Base-by-base conservation (phyloP, 1,139 yeast species). In the Petasospora fabianii region DNA sequence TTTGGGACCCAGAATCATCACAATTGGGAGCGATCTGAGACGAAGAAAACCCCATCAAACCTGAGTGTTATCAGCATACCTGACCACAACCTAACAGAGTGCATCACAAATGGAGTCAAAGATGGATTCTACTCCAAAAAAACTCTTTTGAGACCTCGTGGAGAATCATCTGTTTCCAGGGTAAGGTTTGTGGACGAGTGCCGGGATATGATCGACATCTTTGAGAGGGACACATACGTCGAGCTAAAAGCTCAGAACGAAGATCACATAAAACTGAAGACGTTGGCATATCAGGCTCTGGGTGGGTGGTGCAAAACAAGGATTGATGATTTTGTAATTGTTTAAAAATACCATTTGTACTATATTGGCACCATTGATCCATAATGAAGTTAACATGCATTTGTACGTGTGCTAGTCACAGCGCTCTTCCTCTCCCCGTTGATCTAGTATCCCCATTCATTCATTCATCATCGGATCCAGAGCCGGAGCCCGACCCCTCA, bases 61-160 rank as follows among this genome's bases (percentile, higher is more conserved):
- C 42, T 66, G 18, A 63, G 73, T 3, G 42, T 73, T 14, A 50
- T 71, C 2, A 55, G 62, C 40, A 49, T 70, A 3, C 60, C 59
- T 1, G 44, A 53, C 1, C 36, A 30, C 11, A 46, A 53, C 2
- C 40, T 52, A 5, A 47, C 53, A 1, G 77, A 78, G 46, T 71
- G 72, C 4, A 59, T 78, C 20, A 64, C 73, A 31, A 75, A 74
- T 50, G 82, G 81, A 0, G 73, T 76, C 5, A 72, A 65, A 42
- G 73, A 73, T 44, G 84, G 84, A 0, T 64, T 68, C 13, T 69
- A 53, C 43, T 51, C 66, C 3, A 77, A 73, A 53, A 68, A 63
- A 29, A 64, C 62, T 39, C 70, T 71, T 0, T 68, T 80, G 0
- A 59, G 66, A 31, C 53, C 51, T 12, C 66, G 70, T n/a, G 78